Base-by-base conservation (phyloP, 371 early-diverging fungal species). In the Rhizopus sp. region DNA sequence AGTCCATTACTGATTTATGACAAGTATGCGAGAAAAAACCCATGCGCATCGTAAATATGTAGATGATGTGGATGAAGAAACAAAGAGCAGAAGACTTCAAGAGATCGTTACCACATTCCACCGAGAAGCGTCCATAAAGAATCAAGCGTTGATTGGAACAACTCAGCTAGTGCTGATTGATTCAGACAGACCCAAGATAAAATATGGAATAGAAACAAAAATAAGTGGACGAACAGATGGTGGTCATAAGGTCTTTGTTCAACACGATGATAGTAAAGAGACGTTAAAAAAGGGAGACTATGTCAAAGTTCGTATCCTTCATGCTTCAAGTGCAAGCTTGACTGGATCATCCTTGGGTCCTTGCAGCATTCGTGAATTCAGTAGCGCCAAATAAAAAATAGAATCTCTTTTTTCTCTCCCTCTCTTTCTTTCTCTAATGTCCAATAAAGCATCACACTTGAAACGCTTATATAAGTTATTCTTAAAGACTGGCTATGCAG, bases 81-180 rank as follows among this genome's bases (percentile, higher is more conserved):
- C 74, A 49, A 91, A 91, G 67, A 55, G 70, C 29, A 69, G 78
- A 12, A 72, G 91, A 13, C 64, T 91, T 17, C 71, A 76, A 30
- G 88, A 90, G 53, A 87, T 91, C 17, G 88, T 91, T 8, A 66
- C 64, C 1, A 75, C 82, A 3, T 90, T 89, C 70, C 89, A 88
- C 65, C 55, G 60, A 40, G 68, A 72, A 6, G 91, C 90, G 3
- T 68, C 78, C 48, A 60, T 37, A 23, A 80, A 81, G 46, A 82
- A 87, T 63, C 69, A 80, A 51, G 61, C 62, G 4, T 60, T 83
- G 44, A 68, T 90, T 3, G 86, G 87, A 6, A 56, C 64, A 0
- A 66, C 68, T 12, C 83, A 84, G 38, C 66, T 89, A 51, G 88
- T 91, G 5, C 64, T 91, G 32, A 81, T 88, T 37, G 91, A 90